Conservation (phyloP, 2,329 filamentous ascomycete species). For the Chaetomiaceae sp. region DNA sequence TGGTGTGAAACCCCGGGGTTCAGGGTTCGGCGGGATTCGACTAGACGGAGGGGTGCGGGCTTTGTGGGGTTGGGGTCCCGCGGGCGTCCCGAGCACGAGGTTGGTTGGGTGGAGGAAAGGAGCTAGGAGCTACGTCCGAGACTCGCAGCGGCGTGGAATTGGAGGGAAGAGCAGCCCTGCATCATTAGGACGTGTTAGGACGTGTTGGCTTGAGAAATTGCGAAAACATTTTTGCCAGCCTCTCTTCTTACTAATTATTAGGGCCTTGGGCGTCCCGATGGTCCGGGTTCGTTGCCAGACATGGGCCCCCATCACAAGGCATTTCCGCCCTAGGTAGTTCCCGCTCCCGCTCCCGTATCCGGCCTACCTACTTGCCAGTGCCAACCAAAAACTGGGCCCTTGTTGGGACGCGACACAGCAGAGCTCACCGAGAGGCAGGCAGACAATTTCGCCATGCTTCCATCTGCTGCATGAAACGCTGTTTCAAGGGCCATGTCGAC, state of each 20-base stretch:
- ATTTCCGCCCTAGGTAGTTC: conserved; percentile 16
- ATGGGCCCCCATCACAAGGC: conserved; percentile 2
- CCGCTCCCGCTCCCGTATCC: conserved; percentile 21
- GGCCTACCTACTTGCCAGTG: neutral
- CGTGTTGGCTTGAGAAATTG: no score
- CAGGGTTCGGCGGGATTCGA: conserved; percentile 12
- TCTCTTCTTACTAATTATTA: no score
- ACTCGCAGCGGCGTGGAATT: neutral
- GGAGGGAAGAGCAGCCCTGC: neutral
- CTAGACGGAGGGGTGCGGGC: neutral
- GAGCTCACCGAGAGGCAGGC: no score
- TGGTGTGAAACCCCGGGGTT: conserved; percentile 11
- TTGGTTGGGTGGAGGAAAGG: conserved; percentile 1
- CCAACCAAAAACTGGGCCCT: no score
- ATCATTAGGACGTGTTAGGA: no score
- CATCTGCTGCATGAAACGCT: neutral
- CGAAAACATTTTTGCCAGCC: no score
- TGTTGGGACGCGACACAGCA: no score
- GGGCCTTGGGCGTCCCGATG: conserved; percentile 16
- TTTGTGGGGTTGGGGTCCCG: conserved; percentile 11
- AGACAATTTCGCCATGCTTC: no score
- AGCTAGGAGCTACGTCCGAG: neutral
- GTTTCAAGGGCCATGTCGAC: neutral
- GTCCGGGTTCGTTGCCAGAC: conserved; percentile 12
- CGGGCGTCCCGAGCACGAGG: neutral